Evolutionary conservation across 2,329 filamentous ascomycete species (phyloP).

Genomic region (Pseudopithomyces maydicus): DNA sequence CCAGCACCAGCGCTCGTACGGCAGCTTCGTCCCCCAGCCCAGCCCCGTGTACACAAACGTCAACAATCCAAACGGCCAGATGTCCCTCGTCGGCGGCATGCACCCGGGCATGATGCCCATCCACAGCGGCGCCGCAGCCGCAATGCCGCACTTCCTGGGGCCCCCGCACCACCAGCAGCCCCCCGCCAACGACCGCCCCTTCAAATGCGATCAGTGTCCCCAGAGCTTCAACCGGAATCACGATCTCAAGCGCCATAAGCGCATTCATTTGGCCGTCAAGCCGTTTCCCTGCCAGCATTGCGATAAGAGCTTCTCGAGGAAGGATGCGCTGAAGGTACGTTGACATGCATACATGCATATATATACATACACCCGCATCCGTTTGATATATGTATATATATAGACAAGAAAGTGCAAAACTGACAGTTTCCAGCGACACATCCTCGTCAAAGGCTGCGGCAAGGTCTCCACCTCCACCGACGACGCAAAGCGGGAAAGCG

Average conservation of each 20-base stretch:
- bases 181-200: constrained; percentile 78
- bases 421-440: constrained; percentile 61
- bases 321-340: constrained; percentile 93
- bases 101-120: constrained; percentile 62
- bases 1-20: constrained; percentile 54
- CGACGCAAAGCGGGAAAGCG: constrained; percentile 41
- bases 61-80: constrained; percentile 71
- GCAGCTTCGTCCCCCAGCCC: constrained; percentile 53
- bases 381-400: too few species aligned
- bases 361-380: too few species aligned
- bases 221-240: constrained; percentile 97
- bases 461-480: constrained; percentile 49
- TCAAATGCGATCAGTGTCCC: constrained; percentile 90
- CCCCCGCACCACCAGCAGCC: constrained; percentile 58
- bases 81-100: constrained; percentile 70
- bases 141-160: constrained; percentile 67
- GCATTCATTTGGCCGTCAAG: constrained; percentile 93
- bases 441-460: constrained; percentile 70
- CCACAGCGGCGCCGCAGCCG: constrained; percentile 65
- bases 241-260: constrained; percentile 92
- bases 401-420: constrained; percentile 21
- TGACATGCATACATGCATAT: too few species aligned
- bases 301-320: constrained; percentile 95
- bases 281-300: constrained; percentile 91
- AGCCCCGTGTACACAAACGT: constrained; percentile 79